Percentiles rank a stretch among this genome's conserved stretches.
phyloP scores from a whole-genome alignment of 495 filamentous ascomycete genomes.

The Penicillium paradoxum region DNA sequence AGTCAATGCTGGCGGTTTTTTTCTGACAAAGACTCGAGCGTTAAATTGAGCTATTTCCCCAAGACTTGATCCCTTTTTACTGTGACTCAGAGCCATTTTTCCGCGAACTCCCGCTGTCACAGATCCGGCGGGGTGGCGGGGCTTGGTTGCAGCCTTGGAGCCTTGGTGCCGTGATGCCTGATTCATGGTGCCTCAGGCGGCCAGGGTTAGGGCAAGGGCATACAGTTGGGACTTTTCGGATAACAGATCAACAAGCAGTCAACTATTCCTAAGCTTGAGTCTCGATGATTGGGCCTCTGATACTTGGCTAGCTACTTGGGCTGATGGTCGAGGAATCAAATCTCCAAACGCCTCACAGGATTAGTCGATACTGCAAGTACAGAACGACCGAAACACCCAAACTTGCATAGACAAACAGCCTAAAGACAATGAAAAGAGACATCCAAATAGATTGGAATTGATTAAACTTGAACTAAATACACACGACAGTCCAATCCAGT shows the following conservation, averaged over 20 bases:
- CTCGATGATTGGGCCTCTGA: neutral
- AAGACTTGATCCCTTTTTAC: slow-evolving; percentile 8
- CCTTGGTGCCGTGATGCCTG: slow-evolving; percentile 1
- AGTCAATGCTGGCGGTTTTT: neutral
- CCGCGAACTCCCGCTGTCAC: slow-evolving; percentile 1
- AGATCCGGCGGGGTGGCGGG: slow-evolving; percentile 14
- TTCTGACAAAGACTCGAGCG: neutral
- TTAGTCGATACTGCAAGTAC: too few relatives aligned
- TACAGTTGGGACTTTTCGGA: neutral
- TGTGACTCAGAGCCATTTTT: slow-evolving; percentile 8
- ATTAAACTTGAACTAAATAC: neutral
- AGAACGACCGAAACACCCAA: too few relatives aligned
- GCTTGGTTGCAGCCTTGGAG: slow-evolving; percentile 2
- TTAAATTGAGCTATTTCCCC: neutral
- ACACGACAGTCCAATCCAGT: neutral
- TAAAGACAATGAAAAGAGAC: too few relatives aligned
- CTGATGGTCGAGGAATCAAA: too few relatives aligned
- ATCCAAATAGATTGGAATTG: neutral
- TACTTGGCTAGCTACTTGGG: too few relatives aligned
- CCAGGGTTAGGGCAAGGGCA: slow-evolving; percentile 7
- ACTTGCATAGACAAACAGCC: too few relatives aligned
- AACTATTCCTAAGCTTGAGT: neutral
- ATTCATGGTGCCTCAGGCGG: neutral
- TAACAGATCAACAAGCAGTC: neutral
- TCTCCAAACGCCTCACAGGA: too few relatives aligned